Base-by-base conservation (phyloP, 768 basidiomycete genomes). In the Tubosaeta sp. region DNA sequence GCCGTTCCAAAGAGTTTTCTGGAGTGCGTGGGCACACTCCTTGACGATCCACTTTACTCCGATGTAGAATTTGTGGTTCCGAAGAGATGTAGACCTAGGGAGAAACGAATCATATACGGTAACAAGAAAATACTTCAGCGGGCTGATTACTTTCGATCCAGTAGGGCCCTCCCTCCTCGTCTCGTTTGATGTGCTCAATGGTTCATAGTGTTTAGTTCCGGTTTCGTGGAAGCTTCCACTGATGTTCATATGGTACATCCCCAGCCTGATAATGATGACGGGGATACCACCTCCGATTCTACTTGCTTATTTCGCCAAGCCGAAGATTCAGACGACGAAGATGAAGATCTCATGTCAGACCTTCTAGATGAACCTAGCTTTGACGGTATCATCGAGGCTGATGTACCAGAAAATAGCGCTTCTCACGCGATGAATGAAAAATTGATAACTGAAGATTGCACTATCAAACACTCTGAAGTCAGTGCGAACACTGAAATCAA, bases 41-140 rank as follows among this genome's bases (percentile, higher is more conserved):
- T 93, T 10, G 85, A 93, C 59, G 87, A 93, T 60, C 86, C 86
- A n/a, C 64, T 79, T 12, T 93, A 92, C 59, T 91, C 91, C 6
- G 91, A 94, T 60, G 81, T 93, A 16, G 84, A 86, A 64, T 93
- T 94, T 57, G 72, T 91, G 17, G 71, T 93, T 29, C 86, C 87
- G 0, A 70, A 71, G 31, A 63, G 74, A 32, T 66, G 67, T 22
- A 65, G 73, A 26, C 70, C 71, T 14, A 66, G 69, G 22, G 74
- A 70, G 38, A 57, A 61, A 26, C 67, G 74, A 14, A 62, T 63
- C 14, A 87, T 94, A 56, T 87, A 81, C 64, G 91, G 90, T 1
- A 81, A 82, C 41, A 81, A 78, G 57, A 81, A 76, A 60, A 61
- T 94, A 39, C 74, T 94, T 7, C 72, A 76, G 57, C 71, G 91